These are phyloP conservation scores for Hyaloscypha variabilis DNA, from an alignment of 495 filamentous ascomycete genomes.

Conservation along the genomic window DNA sequence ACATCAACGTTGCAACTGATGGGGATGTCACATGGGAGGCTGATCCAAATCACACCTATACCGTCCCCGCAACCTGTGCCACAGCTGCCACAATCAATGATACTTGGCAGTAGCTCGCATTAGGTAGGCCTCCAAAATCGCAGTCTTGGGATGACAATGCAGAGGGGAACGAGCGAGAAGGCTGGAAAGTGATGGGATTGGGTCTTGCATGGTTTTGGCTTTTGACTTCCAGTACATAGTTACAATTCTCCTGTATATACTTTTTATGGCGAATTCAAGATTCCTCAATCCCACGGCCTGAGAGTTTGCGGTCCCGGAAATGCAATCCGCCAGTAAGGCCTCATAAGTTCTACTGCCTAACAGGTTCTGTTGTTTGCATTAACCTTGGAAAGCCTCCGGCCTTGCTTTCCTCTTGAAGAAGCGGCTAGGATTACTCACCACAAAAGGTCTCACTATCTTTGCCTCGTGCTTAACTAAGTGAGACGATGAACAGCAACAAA, in stretches of 20 bases:
- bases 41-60: constrained; percentile 63
- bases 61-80: constrained; percentile 53
- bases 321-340: too few species aligned
- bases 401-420: too few species aligned
- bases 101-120: constrained; percentile 37
- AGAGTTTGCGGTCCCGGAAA: too few species aligned
- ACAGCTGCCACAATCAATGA: constrained; percentile 42
- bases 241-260: not conserved
- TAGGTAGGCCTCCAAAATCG: too few species aligned
- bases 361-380: too few species aligned
- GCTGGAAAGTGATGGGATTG: constrained; percentile 4
- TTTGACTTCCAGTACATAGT: constrained; percentile 6
- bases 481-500: too few species aligned
- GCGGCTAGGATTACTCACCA: too few species aligned
- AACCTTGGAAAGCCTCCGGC: too few species aligned
- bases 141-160: too few species aligned
- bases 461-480: too few species aligned
- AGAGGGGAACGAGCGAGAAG: not conserved
- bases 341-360: too few species aligned
- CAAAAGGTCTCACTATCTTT: too few species aligned
- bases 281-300: not conserved
- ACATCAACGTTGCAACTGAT: constrained; percentile 57
- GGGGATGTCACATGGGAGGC: constrained; percentile 64
- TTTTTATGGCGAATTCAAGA: not conserved
- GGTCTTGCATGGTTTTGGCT: constrained; percentile 2